A percentile compares a stretch with the other conserved stretches of the same genome.
Conservation (phyloP, 257 asterid genomes). For the Solanum arcanum region DNA sequence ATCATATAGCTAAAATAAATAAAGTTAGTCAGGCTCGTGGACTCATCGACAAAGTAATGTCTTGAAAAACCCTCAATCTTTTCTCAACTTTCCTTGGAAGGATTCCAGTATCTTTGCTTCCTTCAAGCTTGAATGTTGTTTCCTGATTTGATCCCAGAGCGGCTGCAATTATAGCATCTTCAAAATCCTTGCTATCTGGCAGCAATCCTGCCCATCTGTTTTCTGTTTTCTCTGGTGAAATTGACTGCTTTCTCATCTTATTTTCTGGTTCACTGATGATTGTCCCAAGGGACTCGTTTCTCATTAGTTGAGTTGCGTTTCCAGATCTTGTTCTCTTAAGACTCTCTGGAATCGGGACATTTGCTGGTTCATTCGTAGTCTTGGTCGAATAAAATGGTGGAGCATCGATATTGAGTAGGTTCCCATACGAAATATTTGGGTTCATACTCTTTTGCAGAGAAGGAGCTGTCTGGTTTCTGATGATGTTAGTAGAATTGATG, state of each 20-base stretch:
- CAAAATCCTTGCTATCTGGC: conserved; percentile 73
- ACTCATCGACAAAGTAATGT: conserved; percentile 58
- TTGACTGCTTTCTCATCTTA: conserved; percentile 27
- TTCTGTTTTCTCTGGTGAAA: conserved; percentile 22
- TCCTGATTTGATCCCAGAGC: conserved; percentile 30
- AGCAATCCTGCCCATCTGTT: conserved; percentile 45
- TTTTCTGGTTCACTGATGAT: conserved; percentile 17
- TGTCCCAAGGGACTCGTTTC: conserved; percentile 3
- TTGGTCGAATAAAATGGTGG: conserved; percentile 57
- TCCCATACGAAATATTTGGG: conserved; percentile 11
- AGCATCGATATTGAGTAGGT: conserved; percentile 59
- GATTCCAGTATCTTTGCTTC: not conserved
- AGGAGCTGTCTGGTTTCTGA: conserved; percentile 3
- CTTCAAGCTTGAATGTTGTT: not conserved
- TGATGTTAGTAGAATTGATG: conserved; percentile 18
- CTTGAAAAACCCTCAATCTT: conserved; percentile 86
- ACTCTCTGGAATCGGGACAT: conserved; percentile 14
- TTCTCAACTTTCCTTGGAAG: conserved; percentile 48
- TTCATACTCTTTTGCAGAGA: conserved; percentile 13
- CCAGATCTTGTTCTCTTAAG: conserved; percentile 74
- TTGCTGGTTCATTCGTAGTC: conserved; percentile 2
- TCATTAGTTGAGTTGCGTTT: conserved; percentile 12
- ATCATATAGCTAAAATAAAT: not conserved
- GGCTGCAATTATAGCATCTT: conserved; percentile 76
- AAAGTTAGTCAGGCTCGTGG: conserved; percentile 11